Base-by-base conservation (phyloP, 148 eudicot species). In the Oxyria digyna region DNA sequence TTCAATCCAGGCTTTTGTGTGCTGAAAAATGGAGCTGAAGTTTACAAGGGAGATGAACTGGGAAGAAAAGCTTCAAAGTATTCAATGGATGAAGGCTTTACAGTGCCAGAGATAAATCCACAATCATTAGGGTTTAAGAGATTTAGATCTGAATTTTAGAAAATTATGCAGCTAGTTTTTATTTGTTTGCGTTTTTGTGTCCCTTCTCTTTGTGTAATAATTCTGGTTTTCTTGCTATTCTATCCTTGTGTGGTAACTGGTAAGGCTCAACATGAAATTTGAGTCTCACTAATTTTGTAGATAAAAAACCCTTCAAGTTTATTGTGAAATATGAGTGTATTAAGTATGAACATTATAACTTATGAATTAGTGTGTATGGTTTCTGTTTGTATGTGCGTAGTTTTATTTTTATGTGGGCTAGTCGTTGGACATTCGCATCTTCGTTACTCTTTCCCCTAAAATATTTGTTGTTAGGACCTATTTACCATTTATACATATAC, bases 21-120 rank as follows among this genome's bases (percentile, higher is more conserved):
- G 12, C 9, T 35, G 41, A 38, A 38, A 31, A 63, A 63, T 63
- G 42, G 67, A 63, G 31, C 23, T 63, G 31, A 52, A 23, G 62
- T 23, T 0, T 13, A 13, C 62, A 52, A 52, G 31, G 62, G 62
- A 52, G 62, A 52, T 52, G 27, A 21, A 23, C 9, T 46, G 52
- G 52, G 52, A 8, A 52, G 29, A 10, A 52, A 24, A 24, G 6
- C 62, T 52, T 52, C 62, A 21, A 52, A 21, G 12, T 4, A 52
- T 31, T 17, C 2, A 18, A 63, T 63, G 67, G 42, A 63, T 63
- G 40, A 63, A 31, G 67, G 67, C 23, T 63, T 63, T 63, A 63
- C 42, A 9, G 67, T 63, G 21, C 67, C 67, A 63, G 41, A 63
- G 42, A 31, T 63, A 15, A 63, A 41, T 6, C 67, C 67, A 63